Evolutionary conservation across 495 filamentous ascomycete genomes (phyloP).

Genomic region (Astrocystis sublimbata): DNA sequence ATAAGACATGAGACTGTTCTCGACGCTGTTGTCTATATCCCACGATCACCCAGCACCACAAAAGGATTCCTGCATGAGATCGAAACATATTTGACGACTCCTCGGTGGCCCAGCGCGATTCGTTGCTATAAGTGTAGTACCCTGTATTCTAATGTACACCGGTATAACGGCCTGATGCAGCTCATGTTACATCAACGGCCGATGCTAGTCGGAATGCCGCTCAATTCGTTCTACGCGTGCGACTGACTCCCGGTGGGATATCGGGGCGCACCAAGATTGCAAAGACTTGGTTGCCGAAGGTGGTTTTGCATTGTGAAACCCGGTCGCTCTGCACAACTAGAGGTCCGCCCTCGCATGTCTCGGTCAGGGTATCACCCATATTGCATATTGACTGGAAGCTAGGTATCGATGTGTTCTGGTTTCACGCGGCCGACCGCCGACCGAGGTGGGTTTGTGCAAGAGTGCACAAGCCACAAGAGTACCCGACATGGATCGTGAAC

Average conservation of each 20-base stretch:
- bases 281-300: background rate
- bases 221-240: background rate
- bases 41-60: background rate
- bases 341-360: no score
- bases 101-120: background rate
- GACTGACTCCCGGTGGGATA: background rate
- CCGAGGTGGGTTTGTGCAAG: no score
- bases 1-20: background rate
- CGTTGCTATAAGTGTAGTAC: background rate
- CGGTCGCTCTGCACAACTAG: background rate
- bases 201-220: background rate
- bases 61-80: background rate
- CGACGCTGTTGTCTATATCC: background rate
- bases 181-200: background rate
- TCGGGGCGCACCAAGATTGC: background rate
- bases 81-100: background rate
- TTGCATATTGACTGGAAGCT: no score
- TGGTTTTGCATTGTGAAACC: background rate
- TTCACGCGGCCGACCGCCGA: no score
- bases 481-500: no score
- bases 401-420: no score
- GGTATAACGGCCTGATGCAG: background rate
- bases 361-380: no score
- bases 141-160: background rate
- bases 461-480: no score